These are phyloP conservation scores for Tephrocybe sp. DNA, from an alignment of 768 basidiomycete species.

Conservation along the genomic window DNA sequence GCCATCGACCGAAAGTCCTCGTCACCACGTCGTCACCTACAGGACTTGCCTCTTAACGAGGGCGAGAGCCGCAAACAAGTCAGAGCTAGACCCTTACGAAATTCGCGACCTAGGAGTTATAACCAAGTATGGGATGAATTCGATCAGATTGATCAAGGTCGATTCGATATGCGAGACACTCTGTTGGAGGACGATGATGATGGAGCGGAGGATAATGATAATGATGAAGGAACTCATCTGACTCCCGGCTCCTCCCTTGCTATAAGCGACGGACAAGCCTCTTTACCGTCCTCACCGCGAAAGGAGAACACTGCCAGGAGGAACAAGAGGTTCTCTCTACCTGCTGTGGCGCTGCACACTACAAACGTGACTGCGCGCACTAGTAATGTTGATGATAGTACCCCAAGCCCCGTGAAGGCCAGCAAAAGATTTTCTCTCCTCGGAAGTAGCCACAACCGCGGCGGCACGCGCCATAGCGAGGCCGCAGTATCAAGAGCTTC, in stretches of 20 bases:
- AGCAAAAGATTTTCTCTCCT: constrained; percentile 56
- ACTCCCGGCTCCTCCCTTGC: background rate
- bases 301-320: constrained; percentile 63
- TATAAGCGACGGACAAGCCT: constrained; percentile 13
- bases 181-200: constrained; percentile 17
- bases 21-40: constrained; percentile 14
- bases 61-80: constrained; percentile 22
- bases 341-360: constrained; percentile 75
- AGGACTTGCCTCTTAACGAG: constrained; percentile 14
- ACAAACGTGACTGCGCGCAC: constrained; percentile 68
- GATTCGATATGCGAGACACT: constrained; percentile 14
- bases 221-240: background rate
- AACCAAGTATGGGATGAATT: constrained; percentile 70
- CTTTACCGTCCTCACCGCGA: constrained; percentile 29
- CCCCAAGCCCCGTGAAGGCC: constrained; percentile 30
- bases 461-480: constrained; percentile 9
- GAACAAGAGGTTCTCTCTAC: constrained; percentile 69
- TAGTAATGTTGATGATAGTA: constrained; percentile 20
- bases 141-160: constrained; percentile 29
- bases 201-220: constrained; percentile 4
- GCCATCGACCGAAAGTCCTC: constrained; percentile 34
- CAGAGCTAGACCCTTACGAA: constrained; percentile 33
- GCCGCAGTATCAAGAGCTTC: constrained; percentile 32
- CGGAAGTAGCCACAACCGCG: constrained; percentile 29
- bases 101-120: constrained; percentile 58